Conservation (phyloP, 2,329 filamentous ascomycete genomes). For the Venturia oleaginea region DNA sequence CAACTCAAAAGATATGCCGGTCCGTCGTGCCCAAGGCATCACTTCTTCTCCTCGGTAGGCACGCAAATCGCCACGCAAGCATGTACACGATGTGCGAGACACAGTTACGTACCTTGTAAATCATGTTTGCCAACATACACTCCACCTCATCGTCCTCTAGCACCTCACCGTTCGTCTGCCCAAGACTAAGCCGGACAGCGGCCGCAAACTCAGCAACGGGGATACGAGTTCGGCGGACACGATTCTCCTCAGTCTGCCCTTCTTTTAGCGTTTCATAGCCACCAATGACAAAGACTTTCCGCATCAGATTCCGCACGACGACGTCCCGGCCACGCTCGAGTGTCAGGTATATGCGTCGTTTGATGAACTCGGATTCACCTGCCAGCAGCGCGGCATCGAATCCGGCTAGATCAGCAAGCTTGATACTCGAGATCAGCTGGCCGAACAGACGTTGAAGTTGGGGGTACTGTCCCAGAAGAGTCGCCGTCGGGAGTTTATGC, state of each 20-base stretch:
- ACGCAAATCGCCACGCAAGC: not conserved
- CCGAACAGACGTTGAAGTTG: slow-evolving; percentile 68
- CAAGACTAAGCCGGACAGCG: slow-evolving; percentile 66
- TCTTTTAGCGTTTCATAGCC: slow-evolving; percentile 74
- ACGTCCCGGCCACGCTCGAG: slow-evolving; percentile 89
- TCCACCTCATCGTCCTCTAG: slow-evolving; percentile 90
- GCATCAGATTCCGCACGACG: slow-evolving; percentile 78
- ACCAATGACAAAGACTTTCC: slow-evolving; percentile 80
- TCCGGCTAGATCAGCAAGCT: slow-evolving; percentile 67
- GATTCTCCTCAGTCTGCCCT: slow-evolving; percentile 50
- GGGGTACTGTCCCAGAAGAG: slow-evolving; percentile 66
- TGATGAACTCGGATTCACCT: slow-evolving; percentile 88
- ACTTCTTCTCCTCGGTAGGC: slow-evolving; percentile 7
- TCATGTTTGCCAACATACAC: slow-evolving; percentile 89
- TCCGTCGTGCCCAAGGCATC: not conserved
- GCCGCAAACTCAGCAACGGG: slow-evolving; percentile 77
- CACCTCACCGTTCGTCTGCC: slow-evolving; percentile 44
- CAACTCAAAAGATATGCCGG: not conserved
- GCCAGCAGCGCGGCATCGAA: slow-evolving; percentile 76
- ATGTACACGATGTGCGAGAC: not conserved
- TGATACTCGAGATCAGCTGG: slow-evolving; percentile 70
- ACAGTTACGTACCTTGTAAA: slow-evolving; percentile 71
- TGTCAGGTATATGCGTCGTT: slow-evolving; percentile 85
- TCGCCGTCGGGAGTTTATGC: slow-evolving; percentile 68
- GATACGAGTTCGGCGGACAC: slow-evolving; percentile 62